Percentiles rank a stretch among this genome's conserved stretches.
phyloP scores from a whole-genome alignment of 2,329 filamentous ascomycete genomes.

The Xylaria arbuscula region DNA sequence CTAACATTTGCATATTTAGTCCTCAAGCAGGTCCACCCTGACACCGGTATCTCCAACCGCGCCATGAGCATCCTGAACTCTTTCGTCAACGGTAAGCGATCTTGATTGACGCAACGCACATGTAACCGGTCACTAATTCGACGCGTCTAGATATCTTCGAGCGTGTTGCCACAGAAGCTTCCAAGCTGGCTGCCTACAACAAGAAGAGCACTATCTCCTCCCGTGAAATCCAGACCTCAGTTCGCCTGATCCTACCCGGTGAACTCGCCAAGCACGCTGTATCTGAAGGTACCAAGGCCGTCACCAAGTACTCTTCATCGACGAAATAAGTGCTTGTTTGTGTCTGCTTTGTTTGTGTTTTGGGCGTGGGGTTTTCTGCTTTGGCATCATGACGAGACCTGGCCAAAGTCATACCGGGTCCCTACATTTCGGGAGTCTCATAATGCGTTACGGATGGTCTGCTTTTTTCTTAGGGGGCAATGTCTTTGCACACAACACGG shows the following conservation, averaged over 20 bases:
- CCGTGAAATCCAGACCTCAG: conserved; percentile 99
- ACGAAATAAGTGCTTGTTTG: conserved; percentile 81
- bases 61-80: conserved; percentile 99
- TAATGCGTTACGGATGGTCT: conserved; percentile 81
- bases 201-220: conserved; percentile 99
- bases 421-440: conserved; percentile 63
- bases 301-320: conserved; percentile 99
- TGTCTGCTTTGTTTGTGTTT: conserved; percentile 64
- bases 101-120: conserved; percentile 15
- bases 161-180: conserved; percentile 97
- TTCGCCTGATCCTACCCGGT: conserved; percentile 96
- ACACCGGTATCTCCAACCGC: conserved; percentile 99
- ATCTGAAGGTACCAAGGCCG: conserved; percentile 99
- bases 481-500: conserved; percentile 71
- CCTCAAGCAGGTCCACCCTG: conserved; percentile 99
- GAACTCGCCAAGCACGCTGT: conserved; percentile 99
- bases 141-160: conserved; percentile 89
- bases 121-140: conserved; percentile 7
- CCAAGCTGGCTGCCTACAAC: conserved; percentile 99
- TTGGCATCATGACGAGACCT: conserved; percentile 69
- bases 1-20: conserved; percentile 67
- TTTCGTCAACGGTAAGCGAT: conserved; percentile 89
- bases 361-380: conserved; percentile 62
- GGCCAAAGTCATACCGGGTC: conserved; percentile 53
- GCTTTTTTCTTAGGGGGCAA: conserved; percentile 71